phyloP scores from a whole-genome alignment of 1,284 basidiomycete species.

The Gomphus sp. region DNA sequence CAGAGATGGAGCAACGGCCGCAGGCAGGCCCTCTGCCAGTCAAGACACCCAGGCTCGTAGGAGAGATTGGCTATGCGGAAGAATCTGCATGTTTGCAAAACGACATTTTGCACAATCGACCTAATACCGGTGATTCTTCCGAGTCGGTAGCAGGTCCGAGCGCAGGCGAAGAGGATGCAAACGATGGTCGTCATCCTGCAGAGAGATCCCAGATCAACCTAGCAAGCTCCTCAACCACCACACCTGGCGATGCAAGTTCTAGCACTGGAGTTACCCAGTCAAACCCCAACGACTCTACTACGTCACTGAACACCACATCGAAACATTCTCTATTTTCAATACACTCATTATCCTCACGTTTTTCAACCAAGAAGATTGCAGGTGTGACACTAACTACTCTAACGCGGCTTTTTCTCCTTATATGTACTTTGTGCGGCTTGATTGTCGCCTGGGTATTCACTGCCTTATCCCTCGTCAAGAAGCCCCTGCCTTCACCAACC shows the following conservation, averaged over 20 bases:
- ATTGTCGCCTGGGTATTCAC: conserved; percentile 48
- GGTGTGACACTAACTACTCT: conserved; percentile 43
- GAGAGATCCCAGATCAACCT: conserved; percentile 30
- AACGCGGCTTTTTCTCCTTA: conserved; percentile 32
- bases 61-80: conserved; percentile 9
- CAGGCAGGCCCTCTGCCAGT: conserved; percentile 8
- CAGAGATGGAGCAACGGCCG: conserved; percentile 13
- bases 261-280: conserved; percentile 1
- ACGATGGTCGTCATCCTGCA: conserved; percentile 42
- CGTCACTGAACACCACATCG: conserved; percentile 1
- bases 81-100: conserved; percentile 15
- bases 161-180: conserved; percentile 7
- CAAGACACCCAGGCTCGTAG: conserved; percentile 1
- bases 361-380: conserved; percentile 19
- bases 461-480: conserved; percentile 19
- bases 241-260: conserved; percentile 14
- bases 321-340: conserved; percentile 7
- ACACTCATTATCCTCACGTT: conserved; percentile 6
- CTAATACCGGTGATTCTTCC: neutral
- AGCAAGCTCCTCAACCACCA: conserved; percentile 7
- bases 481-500: neutral
- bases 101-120: neutral
- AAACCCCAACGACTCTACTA: conserved; percentile 2
- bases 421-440: conserved; percentile 36
- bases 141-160: conserved; percentile 5